Evolutionary conservation across 2,329 filamentous ascomycete species (phyloP).

Genomic region (Xylariaceae sp.): DNA sequence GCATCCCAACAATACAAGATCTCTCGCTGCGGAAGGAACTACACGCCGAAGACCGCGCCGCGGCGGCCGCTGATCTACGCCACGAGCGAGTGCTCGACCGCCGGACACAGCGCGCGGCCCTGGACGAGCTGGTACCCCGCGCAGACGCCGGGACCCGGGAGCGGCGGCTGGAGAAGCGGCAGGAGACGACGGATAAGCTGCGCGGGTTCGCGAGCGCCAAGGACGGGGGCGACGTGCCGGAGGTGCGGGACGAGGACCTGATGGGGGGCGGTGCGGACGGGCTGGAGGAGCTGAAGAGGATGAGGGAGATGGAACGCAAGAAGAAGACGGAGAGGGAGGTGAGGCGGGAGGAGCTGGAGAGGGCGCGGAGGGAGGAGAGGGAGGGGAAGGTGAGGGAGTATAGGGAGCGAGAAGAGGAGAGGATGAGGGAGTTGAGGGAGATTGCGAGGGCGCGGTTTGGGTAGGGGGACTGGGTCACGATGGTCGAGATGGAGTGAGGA

Average conservation of each 20-base stretch:
- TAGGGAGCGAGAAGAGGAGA: slow-evolving; percentile 74
- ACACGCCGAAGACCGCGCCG: slow-evolving; percentile 43
- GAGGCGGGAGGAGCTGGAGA: slow-evolving; percentile 71
- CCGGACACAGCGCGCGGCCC: slow-evolving; percentile 60
- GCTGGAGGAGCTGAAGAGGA: slow-evolving; percentile 61
- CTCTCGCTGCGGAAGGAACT: slow-evolving; percentile 57
- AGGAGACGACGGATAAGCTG: slow-evolving; percentile 67
- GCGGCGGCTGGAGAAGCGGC: slow-evolving; percentile 80
- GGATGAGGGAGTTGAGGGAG: slow-evolving; percentile 74
- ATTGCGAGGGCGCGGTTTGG: slow-evolving; percentile 79
- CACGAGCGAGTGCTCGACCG: slow-evolving; percentile 62
- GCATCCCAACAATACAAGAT: slow-evolving; percentile 71
- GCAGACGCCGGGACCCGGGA: slow-evolving; percentile 81
- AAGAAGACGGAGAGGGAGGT: slow-evolving; percentile 79
- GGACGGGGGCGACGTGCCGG: slow-evolving; percentile 45
- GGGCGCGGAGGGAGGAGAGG: slow-evolving; percentile 72
- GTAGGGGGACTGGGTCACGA: slow-evolving; percentile 25
- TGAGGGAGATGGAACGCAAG: slow-evolving; percentile 69
- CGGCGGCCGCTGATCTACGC: slow-evolving; percentile 47
- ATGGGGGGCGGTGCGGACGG: slow-evolving; percentile 38
- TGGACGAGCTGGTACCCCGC: slow-evolving; percentile 79
- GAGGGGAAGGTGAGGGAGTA: slow-evolving; percentile 70
- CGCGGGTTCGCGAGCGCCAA: slow-evolving; percentile 67
- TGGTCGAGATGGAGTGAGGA: too few relatives aligned
- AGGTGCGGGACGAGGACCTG: slow-evolving; percentile 68